Percentiles rank a stretch among this genome's conserved stretches.
Evolutionary conservation across 257 asterid species (phyloP).

Genomic region (Nicotiana knightiana): DNA sequence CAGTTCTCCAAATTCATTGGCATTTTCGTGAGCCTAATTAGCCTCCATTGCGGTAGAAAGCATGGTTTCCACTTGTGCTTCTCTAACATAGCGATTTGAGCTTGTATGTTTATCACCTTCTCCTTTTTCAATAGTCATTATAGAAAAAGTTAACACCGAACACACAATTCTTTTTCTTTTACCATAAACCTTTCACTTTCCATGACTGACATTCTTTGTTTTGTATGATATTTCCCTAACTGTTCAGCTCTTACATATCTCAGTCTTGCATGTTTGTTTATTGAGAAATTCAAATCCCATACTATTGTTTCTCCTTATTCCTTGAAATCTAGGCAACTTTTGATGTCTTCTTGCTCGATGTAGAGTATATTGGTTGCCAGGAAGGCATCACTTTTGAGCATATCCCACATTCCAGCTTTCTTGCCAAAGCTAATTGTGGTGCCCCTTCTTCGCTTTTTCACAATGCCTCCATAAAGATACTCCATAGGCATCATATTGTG

Average conservation of each 20-base stretch:
- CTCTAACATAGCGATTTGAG: no score
- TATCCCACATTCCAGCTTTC: neutral
- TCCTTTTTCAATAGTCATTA: neutral
- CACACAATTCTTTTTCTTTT: neutral
- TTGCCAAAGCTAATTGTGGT: neutral
- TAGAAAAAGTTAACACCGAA: neutral
- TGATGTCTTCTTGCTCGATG: neutral
- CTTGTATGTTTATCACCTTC: neutral
- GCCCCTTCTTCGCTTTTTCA: neutral
- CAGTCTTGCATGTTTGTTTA: neutral
- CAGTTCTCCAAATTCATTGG: no score
- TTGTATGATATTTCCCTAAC: neutral
- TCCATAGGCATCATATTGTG: neutral
- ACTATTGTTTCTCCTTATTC: neutral
- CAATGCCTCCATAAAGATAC: neutral
- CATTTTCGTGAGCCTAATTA: no score
- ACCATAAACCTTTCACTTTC: neutral
- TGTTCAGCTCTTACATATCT: neutral
- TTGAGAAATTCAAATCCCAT: neutral
- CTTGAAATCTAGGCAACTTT: neutral
- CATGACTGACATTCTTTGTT: neutral
- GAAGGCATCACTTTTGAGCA: neutral
- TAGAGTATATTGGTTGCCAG: neutral
- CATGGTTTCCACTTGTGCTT: no score
- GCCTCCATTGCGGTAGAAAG: no score